A percentile compares a stretch with the other conserved stretches of the same genome.
Evolutionary conservation across 1,139 yeast species (phyloP).

Genomic region (Suhomyces coccinellae): DNA sequence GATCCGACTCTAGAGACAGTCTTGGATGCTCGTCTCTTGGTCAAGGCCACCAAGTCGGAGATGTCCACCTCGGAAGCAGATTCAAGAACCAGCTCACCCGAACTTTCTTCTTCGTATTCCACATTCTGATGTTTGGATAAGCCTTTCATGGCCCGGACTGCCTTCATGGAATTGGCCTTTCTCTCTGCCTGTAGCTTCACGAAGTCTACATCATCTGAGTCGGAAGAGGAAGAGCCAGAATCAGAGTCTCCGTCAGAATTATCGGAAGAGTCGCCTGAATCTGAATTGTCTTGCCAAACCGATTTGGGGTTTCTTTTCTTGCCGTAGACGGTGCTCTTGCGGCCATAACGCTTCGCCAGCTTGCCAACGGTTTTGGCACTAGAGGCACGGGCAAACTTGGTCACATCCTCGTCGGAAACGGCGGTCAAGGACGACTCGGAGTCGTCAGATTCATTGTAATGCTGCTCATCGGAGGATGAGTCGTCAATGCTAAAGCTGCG

Average conservation of each 20-base stretch:
- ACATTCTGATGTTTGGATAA: constrained; percentile 16
- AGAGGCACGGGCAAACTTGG: constrained; percentile 10
- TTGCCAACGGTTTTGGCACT: constrained; percentile 10
- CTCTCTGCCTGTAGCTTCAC: constrained; percentile 68
- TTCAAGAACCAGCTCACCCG: constrained; percentile 10
- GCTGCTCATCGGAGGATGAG: constrained; percentile 24
- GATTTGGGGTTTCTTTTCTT: constrained; percentile 29
- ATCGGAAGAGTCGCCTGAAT: constrained; percentile 12
- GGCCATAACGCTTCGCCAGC: constrained; percentile 6
- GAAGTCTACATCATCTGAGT: constrained; percentile 69
- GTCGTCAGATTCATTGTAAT: constrained; percentile 9
- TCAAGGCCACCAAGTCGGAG: constrained; percentile 14
- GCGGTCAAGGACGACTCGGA: constrained; percentile 45
- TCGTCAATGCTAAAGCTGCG: constrained; percentile 48
- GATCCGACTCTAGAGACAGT: constrained; percentile 2
- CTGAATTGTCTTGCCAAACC: constrained; percentile 28
- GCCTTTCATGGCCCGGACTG: constrained; percentile 47
- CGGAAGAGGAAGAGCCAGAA: constrained; percentile 51
- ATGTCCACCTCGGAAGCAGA: constrained; percentile 14
- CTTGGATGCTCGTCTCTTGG: constrained; percentile 8
- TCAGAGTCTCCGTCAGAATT: constrained; percentile 35
- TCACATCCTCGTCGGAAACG: constrained; percentile 37
- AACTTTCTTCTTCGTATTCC: constrained; percentile 5
- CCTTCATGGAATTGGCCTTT: constrained; percentile 55
- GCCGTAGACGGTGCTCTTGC: constrained; percentile 15